These are phyloP conservation scores for Termitomyces heimii DNA, from an alignment of 768 basidiomycete genomes.

Conservation along the genomic window DNA sequence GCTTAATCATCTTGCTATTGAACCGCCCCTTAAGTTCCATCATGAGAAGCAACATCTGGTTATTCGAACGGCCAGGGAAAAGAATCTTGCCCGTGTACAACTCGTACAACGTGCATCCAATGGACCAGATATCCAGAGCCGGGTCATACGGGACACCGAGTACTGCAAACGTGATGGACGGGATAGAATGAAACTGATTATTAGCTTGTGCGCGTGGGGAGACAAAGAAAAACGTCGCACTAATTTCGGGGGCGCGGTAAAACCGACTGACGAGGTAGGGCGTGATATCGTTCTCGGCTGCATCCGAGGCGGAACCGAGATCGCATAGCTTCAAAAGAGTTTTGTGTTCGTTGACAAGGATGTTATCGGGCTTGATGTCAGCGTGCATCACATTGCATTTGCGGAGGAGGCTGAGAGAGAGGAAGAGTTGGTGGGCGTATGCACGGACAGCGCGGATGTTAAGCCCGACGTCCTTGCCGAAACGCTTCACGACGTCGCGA, in stretches of 20 bases:
- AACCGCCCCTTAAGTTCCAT: conserved; percentile 97
- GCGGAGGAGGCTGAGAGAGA: conserved; percentile 75
- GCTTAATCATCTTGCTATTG: conserved; percentile 91
- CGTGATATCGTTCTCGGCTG: conserved; percentile 93
- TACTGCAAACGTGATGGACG: conserved; percentile 41
- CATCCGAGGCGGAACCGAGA: conserved; percentile 94
- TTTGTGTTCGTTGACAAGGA: conserved; percentile 93
- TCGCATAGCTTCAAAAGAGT: conserved; percentile 93
- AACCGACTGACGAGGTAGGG: conserved; percentile 97
- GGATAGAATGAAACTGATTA: conserved; percentile 1
- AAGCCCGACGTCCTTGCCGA: conserved; percentile 95
- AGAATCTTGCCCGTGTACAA: conserved; percentile 96
- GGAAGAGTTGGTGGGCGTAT: conserved; percentile 96
- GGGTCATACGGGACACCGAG: conserved; percentile 94
- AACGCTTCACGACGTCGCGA: conserved; percentile 95
- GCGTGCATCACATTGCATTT: conserved; percentile 97
- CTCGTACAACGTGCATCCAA: conserved; percentile 96
- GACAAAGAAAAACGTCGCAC: conserved; percentile 38
- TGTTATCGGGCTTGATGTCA: conserved; percentile 98
- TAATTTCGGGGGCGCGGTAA: conserved; percentile 98
- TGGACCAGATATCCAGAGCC: conserved; percentile 92
- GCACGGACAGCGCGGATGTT: conserved; percentile 97
- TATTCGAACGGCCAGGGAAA: conserved; percentile 94
- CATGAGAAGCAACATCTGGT: conserved; percentile 96
- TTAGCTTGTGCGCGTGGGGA: neutral